These are phyloP conservation scores for Hortaea werneckii DNA, from an alignment of 2,329 filamentous ascomycete genomes.

Conservation along the genomic window DNA sequence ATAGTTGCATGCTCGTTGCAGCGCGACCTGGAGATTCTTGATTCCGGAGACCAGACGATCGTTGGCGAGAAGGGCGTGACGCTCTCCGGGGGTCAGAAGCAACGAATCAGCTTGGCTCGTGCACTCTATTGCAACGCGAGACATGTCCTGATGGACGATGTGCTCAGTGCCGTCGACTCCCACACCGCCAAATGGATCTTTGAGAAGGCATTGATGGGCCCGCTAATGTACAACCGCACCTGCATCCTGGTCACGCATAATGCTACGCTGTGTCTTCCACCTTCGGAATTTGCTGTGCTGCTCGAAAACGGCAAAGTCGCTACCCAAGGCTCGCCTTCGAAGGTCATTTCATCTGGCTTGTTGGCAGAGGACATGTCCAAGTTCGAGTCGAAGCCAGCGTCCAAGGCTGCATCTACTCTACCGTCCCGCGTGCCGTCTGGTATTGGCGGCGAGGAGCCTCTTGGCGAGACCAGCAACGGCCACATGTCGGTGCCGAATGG, in stretches of 20 bases:
- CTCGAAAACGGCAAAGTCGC: constrained; percentile 77
- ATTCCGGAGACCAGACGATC: constrained; percentile 82
- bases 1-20: constrained; percentile 85
- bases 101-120: constrained; percentile 90
- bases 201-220: constrained; percentile 79
- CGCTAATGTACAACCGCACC: constrained; percentile 77
- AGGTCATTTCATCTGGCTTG: constrained; percentile 77
- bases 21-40: constrained; percentile 82
- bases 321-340: constrained; percentile 63
- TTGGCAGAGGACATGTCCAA: constrained; percentile 77
- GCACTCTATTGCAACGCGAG: constrained; percentile 93
- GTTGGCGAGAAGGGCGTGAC: constrained; percentile 97
- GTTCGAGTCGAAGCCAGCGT: constrained; percentile 53
- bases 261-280: constrained; percentile 72
- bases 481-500: constrained; percentile 37
- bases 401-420: constrained; percentile 58
- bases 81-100: constrained; percentile 92
- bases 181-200: constrained; percentile 99
- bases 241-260: constrained; percentile 97
- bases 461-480: constrained; percentile 25
- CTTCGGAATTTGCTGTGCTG: constrained; percentile 69
- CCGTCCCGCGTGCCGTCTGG: constrained; percentile 72
- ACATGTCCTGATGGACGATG: constrained; percentile 87
- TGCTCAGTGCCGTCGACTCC: constrained; percentile 90
- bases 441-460: constrained; percentile 47